Base-by-base conservation (phyloP, 805 yeast species). In the Teunomyces aglyptinius region DNA sequence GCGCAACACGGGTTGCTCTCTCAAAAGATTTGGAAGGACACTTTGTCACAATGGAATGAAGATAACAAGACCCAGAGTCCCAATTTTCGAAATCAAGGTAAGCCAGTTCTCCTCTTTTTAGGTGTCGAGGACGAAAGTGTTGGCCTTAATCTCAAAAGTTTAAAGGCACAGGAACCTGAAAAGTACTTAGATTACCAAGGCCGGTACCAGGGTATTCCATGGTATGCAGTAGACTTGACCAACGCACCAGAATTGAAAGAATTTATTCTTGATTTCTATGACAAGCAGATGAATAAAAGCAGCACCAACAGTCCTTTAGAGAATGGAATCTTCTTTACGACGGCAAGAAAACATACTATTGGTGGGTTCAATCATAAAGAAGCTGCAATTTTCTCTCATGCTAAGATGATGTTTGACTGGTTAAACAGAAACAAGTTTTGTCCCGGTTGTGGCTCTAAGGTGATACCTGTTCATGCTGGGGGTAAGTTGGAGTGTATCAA, bases 371-470 rank as follows among this genome's bases (percentile, higher is more conserved):
- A 60, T 35, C 51, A 56, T 31, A 50, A 47, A 15, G 86, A 85
- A 43, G 85, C 89, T 0, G 80, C 89, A 2, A 60, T 89, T 18
- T 84, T 80, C 52, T 84, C 96, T 2, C 94, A 91, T 59, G 92
- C 88, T 0, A 81, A 85, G 48, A 89, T 86, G 83, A 86, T 82
- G 59, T 59, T 90, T 45, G 96, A 91, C 64, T 92, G 97, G 97
- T 71, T 87, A 40, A 64, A 68, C 45, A 80, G 89, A 44, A 86
- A 86, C 58, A 72, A 75, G 47, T 85, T 76, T 65, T 92, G 98
- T 61, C 91, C 92, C 5, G 92, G 94, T 0, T 92, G 98, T 70
- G 97, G 96, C 0, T 59, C 76, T 0, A 65, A 62, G 34, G 80
- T 82, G 12, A 70, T 80, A 11, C 83, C 88, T 2, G 72, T 83